Conservation (phyloP, 2,329 filamentous ascomycete genomes). For the Penicillium polonicum region DNA sequence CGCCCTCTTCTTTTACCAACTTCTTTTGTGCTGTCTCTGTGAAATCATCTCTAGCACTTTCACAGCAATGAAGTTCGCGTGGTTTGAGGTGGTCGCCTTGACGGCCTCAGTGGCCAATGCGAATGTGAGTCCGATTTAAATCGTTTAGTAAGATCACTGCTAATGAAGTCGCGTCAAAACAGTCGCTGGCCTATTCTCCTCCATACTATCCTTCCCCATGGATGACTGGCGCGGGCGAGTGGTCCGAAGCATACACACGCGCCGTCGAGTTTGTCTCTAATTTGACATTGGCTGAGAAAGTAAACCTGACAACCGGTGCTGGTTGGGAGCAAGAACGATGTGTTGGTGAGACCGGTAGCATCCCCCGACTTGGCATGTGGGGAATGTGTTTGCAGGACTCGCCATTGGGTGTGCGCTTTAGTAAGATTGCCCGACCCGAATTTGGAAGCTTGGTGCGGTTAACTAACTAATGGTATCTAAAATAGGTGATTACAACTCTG, state of each 20-base stretch:
- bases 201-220: slow-evolving; percentile 85
- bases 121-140: slow-evolving; percentile 24
- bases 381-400: slow-evolving; percentile 84
- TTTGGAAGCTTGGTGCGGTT: neutral
- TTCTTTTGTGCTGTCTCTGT: neutral
- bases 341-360: slow-evolving; percentile 66
- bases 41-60: neutral
- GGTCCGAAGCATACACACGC: slow-evolving; percentile 72
- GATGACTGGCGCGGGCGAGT: slow-evolving; percentile 71
- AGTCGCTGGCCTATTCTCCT: slow-evolving; percentile 49
- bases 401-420: slow-evolving; percentile 73
- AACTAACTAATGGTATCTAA: neutral
- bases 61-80: slow-evolving; percentile 37
- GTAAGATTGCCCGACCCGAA: slow-evolving; percentile 35
- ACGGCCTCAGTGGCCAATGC: slow-evolving; percentile 34
- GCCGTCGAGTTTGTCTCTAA: slow-evolving; percentile 78
- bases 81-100: slow-evolving; percentile 34
- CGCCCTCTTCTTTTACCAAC: neutral
- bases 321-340: slow-evolving; percentile 74
- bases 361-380: slow-evolving; percentile 57
- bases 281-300: slow-evolving; percentile 82
- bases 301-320: slow-evolving; percentile 89
- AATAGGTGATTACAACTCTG: slow-evolving; percentile 72
- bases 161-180: slow-evolving; percentile 10
- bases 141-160: neutral